Conservation (phyloP, 1,284 basidiomycete genomes). For the Chiua sp. region DNA sequence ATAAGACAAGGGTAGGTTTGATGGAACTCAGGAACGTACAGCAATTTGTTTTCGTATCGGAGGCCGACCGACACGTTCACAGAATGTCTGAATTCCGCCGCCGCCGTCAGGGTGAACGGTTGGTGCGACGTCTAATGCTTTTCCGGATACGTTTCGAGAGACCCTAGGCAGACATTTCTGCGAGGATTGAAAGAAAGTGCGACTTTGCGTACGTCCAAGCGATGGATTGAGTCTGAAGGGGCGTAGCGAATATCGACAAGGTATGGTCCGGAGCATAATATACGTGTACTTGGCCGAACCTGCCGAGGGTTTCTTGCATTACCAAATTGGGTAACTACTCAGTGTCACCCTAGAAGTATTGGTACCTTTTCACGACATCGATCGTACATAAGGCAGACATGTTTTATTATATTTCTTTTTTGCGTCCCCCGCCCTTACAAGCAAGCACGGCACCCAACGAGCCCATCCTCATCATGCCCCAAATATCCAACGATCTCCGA, state of each 20-base stretch:
- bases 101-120: conserved; percentile 34
- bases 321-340: conserved; percentile 5
- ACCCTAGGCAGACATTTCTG: conserved; percentile 28
- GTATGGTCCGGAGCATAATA: conserved; percentile 30
- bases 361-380: too few relatives aligned
- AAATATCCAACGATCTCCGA: conserved; percentile 80
- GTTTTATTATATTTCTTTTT: conserved; percentile 82
- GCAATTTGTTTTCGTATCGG: conserved; percentile 44
- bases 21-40: conserved; percentile 32
- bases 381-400: conserved; percentile 39
- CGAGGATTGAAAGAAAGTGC: conserved; percentile 27
- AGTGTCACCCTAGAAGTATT: too few relatives aligned
- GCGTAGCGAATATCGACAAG: conserved; percentile 25
- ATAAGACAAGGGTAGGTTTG: background rate
- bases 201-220: conserved; percentile 15
- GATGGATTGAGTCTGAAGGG: conserved; percentile 19
- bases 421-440: conserved; percentile 70
- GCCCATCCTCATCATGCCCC: conserved; percentile 64
- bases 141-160: conserved; percentile 16
- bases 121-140: conserved; percentile 1
- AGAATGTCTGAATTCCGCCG: conserved; percentile 38
- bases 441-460: conserved; percentile 39
- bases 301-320: background rate
- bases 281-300: background rate
- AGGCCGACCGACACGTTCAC: conserved; percentile 42